A percentile compares a stretch with the other conserved stretches of the same genome.
These are phyloP conservation scores for Manihot esculenta DNA, from an alignment of 441 rosid species.

Conservation along the genomic window DNA sequence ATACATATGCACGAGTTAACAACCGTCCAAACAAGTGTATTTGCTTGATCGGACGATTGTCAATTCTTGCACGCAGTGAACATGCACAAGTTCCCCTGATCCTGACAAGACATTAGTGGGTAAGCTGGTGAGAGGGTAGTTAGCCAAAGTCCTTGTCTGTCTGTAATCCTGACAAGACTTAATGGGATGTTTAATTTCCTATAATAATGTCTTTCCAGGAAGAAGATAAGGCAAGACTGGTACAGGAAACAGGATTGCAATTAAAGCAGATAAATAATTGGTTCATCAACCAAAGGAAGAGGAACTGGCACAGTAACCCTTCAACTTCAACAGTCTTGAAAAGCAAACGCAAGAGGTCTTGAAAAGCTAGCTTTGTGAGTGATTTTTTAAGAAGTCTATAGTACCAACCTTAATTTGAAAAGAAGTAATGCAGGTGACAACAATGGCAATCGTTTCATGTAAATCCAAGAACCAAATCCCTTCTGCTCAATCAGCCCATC, in stretches of 20 bases:
- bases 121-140: conserved; percentile 1
- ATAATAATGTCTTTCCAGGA: conserved; percentile 49
- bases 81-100: background rate
- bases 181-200: no score
- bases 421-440: conserved; percentile 96
- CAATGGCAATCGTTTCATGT: conserved; percentile 54
- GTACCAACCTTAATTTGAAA: conserved; percentile 37
- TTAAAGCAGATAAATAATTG: conserved; percentile 96
- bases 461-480: conserved; percentile 17
- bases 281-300: conserved; percentile 96
- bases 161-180: no score
- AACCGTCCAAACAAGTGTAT: no score
- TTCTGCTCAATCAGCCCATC: background rate
- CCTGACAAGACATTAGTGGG: conserved; percentile 24
- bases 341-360: conserved; percentile 95
- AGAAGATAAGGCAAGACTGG: conserved; percentile 93
- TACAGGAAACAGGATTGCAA: conserved; percentile 95
- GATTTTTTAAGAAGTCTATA: conserved; percentile 19
- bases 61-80: no score
- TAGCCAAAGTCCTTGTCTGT: background rate
- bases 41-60: no score
- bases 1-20: no score
- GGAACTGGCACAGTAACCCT: conserved; percentile 97
- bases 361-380: background rate
- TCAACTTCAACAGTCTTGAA: conserved; percentile 81